These are phyloP conservation scores for Gynandropsis gynandra DNA, from an alignment of 345 rosid genomes.

Conservation along the genomic window DNA sequence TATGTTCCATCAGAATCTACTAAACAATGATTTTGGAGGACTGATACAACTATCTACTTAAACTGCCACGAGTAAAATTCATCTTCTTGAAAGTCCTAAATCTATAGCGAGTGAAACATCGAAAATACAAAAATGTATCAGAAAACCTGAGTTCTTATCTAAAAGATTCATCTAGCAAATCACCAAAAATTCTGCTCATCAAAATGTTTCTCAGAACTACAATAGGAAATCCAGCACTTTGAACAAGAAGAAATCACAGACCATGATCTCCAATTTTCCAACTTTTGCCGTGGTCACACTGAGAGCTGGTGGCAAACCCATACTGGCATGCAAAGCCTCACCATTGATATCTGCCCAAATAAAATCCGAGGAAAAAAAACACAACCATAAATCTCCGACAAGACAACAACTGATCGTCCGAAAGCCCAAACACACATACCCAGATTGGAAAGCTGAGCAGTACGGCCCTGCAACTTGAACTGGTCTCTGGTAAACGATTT, in stretches of 20 bases:
- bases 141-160: background rate
- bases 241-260: constrained; percentile 26
- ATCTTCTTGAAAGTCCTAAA: background rate
- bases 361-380: background rate
- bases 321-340: constrained; percentile 93
- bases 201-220: constrained; percentile 7
- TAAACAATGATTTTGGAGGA: background rate
- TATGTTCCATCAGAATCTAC: constrained; percentile 1
- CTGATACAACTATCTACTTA: constrained; percentile 1
- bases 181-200: background rate
- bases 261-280: constrained; percentile 75
- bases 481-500: constrained; percentile 97
- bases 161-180: background rate
- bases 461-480: constrained; percentile 90
- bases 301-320: constrained; percentile 94
- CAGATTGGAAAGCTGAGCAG: constrained; percentile 80
- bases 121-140: background rate
- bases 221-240: constrained; percentile 3
- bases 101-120: constrained; percentile 1
- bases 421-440: constrained; percentile 26
- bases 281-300: constrained; percentile 83
- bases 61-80: background rate
- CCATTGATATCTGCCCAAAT: constrained; percentile 75
- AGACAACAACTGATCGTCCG: constrained; percentile 6
- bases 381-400: background rate